Evolutionary conservation across 2,329 filamentous ascomycete species (phyloP).

Genomic region (Ascomycota sp.): DNA sequence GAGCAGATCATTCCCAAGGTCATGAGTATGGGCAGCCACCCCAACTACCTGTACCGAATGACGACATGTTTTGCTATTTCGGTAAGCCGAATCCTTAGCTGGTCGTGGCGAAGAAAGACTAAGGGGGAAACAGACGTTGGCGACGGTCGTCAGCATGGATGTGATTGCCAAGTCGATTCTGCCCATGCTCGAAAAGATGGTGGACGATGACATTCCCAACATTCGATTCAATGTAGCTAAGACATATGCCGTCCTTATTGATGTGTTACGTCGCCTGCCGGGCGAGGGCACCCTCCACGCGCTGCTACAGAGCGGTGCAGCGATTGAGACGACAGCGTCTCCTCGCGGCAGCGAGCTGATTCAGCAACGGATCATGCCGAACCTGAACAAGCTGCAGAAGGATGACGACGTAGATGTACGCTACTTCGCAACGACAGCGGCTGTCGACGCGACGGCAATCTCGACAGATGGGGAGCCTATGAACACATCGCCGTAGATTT

Average conservation of each 20-base stretch:
- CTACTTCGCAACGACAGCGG: slow-evolving; percentile 88
- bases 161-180: slow-evolving; percentile 87
- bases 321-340: slow-evolving; percentile 34
- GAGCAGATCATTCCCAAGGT: slow-evolving; percentile 97
- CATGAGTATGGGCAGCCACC: slow-evolving; percentile 93
- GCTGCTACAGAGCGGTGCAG: slow-evolving; percentile 54
- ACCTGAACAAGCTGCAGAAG: slow-evolving; percentile 85
- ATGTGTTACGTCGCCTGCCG: slow-evolving; percentile 78
- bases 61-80: slow-evolving; percentile 99
- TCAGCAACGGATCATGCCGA: slow-evolving; percentile 68
- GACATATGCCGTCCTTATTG: slow-evolving; percentile 78
- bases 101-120: no score
- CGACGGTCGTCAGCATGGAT: slow-evolving; percentile 77
- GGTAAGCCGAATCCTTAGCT: slow-evolving; percentile 35
- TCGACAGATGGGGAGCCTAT: slow-evolving; percentile 34
- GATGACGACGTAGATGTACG: slow-evolving; percentile 96
- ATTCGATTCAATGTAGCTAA: slow-evolving; percentile 99
- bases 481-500: slow-evolving; percentile 43
- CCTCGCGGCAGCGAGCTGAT: slow-evolving; percentile 61
- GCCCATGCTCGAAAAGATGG: slow-evolving; percentile 88
- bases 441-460: slow-evolving; percentile 32
- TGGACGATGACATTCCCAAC: slow-evolving; percentile 88
- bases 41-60: slow-evolving; percentile 98
- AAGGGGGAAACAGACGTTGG: slow-evolving; percentile 48
- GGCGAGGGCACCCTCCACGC: slow-evolving; percentile 72